phyloP scores from a whole-genome alignment of 2,329 filamentous ascomycete species.

The Leptographium procerum region DNA sequence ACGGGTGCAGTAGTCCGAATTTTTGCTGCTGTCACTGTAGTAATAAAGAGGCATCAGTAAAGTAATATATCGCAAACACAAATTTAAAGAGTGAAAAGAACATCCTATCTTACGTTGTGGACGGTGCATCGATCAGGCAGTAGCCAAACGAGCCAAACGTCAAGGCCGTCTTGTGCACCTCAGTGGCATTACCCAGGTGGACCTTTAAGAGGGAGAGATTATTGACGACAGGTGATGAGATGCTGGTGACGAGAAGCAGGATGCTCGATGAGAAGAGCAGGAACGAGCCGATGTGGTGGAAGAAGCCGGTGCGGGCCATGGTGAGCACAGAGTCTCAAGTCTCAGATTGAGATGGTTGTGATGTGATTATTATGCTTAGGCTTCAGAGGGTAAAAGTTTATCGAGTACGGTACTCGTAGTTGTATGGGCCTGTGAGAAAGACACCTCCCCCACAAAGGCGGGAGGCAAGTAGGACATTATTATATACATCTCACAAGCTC shows the following conservation, averaged over 20 bases:
- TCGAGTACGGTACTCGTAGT: too few relatives aligned
- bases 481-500: not conserved
- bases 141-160: conserved; percentile 51
- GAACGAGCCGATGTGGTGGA: conserved; percentile 47
- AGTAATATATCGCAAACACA: not conserved
- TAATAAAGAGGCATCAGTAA: not conserved
- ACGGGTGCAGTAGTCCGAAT: conserved; percentile 34
- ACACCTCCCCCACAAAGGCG: not conserved
- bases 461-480: not conserved
- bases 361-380: too few relatives aligned
- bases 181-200: conserved; percentile 27
- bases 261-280: conserved; percentile 43
- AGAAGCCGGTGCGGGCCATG: conserved; percentile 37
- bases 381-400: too few relatives aligned
- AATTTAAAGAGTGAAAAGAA: too few relatives aligned
- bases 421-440: too few relatives aligned
- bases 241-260: conserved; percentile 45
- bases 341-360: too few relatives aligned
- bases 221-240: conserved; percentile 48
- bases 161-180: conserved; percentile 23
- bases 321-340: too few relatives aligned
- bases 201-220: conserved; percentile 42
- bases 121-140: conserved; percentile 26
- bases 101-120: not conserved
- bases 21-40: conserved; percentile 14